phyloP scores from a whole-genome alignment of 306 rosid genomes.

The Lagenaria siceraria region DNA sequence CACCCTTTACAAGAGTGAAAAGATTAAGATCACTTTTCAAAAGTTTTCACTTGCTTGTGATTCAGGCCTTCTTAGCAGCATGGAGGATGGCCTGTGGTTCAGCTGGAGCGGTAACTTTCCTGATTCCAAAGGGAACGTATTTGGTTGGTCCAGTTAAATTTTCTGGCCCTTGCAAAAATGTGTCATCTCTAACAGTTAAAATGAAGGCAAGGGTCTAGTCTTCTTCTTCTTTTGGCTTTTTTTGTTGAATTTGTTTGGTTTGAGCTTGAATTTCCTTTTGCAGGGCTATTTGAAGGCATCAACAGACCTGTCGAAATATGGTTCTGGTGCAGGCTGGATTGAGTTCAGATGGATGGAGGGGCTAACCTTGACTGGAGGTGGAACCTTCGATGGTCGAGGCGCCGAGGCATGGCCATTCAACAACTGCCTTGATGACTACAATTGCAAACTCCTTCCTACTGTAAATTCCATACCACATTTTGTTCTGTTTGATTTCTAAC shows the following conservation, averaged over 20 bases:
- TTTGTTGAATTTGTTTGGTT: neutral
- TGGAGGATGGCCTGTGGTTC: constrained; percentile 35
- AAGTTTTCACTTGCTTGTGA: constrained; percentile 1
- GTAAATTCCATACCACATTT: constrained; percentile 9
- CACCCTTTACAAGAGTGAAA: neutral
- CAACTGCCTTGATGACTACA: constrained; percentile 23
- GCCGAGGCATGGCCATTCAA: constrained; percentile 40
- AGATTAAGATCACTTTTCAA: neutral
- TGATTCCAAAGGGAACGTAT: constrained; percentile 32
- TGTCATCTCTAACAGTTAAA: constrained; percentile 18
- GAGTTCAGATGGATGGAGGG: constrained; percentile 23
- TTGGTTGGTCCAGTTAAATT: constrained; percentile 27
- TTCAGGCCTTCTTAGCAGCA: constrained; percentile 27
- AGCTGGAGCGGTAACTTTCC: constrained; percentile 19
- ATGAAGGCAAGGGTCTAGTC: constrained; percentile 22
- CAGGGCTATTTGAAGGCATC: constrained; percentile 45
- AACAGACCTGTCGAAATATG: constrained; percentile 25
- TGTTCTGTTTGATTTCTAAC: neutral
- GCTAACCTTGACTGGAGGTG: constrained; percentile 36
- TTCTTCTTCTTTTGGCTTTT: neutral
- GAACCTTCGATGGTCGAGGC: constrained; percentile 42
- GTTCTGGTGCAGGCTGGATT: constrained; percentile 26
- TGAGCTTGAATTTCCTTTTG: neutral
- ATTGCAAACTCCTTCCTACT: constrained; percentile 39
- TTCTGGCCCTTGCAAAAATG: constrained; percentile 31